Evolutionary conservation across 2,329 filamentous ascomycete species (phyloP).

Genomic region (Fusarium foetens): DNA sequence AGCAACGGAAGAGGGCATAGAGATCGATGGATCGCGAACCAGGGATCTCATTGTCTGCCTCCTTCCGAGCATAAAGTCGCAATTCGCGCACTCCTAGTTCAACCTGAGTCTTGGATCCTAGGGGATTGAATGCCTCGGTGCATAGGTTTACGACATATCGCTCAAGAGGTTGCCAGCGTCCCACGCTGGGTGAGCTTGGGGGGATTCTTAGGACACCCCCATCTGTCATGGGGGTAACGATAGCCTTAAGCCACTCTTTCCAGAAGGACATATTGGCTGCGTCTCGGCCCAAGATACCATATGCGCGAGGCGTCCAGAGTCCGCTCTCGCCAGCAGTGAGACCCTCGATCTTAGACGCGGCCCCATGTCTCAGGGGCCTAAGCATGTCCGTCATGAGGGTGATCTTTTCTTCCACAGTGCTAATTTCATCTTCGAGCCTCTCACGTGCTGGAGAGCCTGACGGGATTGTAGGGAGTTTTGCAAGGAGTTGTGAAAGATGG

Average conservation of each 20-base stretch:
- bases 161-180: slow-evolving; percentile 95
- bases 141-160: slow-evolving; percentile 97
- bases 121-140: slow-evolving; percentile 90
- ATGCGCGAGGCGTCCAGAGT: slow-evolving; percentile 93
- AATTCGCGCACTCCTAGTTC: slow-evolving; percentile 91
- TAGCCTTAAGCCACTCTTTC: slow-evolving; percentile 97
- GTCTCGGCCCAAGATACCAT: slow-evolving; percentile 90
- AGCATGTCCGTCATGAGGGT: slow-evolving; percentile 95
- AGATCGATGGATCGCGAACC: slow-evolving; percentile 91
- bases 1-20: slow-evolving; percentile 88
- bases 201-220: slow-evolving; percentile 85
- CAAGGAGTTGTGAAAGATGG: slow-evolving; percentile 86
- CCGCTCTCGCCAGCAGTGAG: slow-evolving; percentile 95
- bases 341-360: slow-evolving; percentile 96
- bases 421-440: slow-evolving; percentile 90
- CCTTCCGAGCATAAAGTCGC: slow-evolving; percentile 90
- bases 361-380: slow-evolving; percentile 89
- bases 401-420: slow-evolving; percentile 96
- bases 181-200: slow-evolving; percentile 87
- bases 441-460: slow-evolving; percentile 87
- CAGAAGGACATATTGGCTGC: slow-evolving; percentile 87
- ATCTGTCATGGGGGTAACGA: slow-evolving; percentile 96
- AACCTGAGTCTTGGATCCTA: slow-evolving; percentile 94
- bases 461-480: slow-evolving; percentile 80
- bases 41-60: slow-evolving; percentile 91